A percentile compares a stretch with the other conserved stretches of the same genome.
Evolutionary conservation across 1,284 basidiomycete species (phyloP).

Genomic region (Volvariella volvacea): DNA sequence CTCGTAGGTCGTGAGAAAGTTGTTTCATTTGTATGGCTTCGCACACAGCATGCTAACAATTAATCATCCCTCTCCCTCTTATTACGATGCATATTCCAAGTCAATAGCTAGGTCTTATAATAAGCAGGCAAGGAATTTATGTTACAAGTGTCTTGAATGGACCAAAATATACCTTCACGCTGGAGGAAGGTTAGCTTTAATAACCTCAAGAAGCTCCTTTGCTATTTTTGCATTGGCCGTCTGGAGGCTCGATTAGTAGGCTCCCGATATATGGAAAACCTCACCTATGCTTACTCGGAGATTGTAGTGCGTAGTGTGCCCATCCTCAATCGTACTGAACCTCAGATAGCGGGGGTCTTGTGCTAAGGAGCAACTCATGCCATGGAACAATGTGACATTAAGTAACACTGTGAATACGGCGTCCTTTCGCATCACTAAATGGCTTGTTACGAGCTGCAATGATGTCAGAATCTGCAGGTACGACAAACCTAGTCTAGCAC

Average conservation of each 20-base stretch:
- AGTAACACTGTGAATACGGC: conserved; percentile 82
- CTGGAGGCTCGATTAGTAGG: conserved; percentile 23
- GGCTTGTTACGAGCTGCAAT: conserved; percentile 1
- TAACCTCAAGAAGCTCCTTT: conserved; percentile 48
- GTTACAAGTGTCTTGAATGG: no score
- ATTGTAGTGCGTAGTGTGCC: conserved; percentile 66
- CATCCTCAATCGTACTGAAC: conserved; percentile 69
- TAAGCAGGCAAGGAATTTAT: no score
- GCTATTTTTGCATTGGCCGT: conserved; percentile 57
- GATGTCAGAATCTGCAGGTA: background rate
- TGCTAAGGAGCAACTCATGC: conserved; percentile 75
- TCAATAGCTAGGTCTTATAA: no score
- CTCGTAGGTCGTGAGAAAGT: no score
- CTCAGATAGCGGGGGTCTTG: conserved; percentile 78
- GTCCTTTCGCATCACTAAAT: conserved; percentile 89
- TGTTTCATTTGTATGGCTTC: no score
- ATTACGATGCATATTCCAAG: no score
- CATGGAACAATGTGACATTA: conserved; percentile 82
- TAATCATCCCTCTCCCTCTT: no score
- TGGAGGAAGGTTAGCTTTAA: conserved; percentile 45
- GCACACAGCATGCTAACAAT: no score
- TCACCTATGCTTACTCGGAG: conserved; percentile 45
- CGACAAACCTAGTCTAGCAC: conserved; percentile 68
- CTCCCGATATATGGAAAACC: conserved; percentile 2
- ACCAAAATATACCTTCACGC: conserved; percentile 11